Evolutionary conservation across 768 basidiomycete species (phyloP).

Genomic region (Macrolepiota fuliginosa): DNA sequence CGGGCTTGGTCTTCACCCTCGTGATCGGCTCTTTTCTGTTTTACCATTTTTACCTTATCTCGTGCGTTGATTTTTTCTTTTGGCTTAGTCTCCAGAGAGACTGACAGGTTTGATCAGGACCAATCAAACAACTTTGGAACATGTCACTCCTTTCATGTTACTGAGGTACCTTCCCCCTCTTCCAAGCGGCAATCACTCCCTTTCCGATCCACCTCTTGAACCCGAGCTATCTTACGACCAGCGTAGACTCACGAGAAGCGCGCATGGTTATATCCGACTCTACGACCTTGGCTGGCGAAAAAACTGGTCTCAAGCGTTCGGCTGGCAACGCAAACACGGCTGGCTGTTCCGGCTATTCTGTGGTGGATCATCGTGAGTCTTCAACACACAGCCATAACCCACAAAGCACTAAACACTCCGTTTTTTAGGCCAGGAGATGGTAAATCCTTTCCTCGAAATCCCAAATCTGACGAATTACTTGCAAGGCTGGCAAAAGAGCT

Average conservation of each 20-base stretch:
- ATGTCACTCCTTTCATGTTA: constrained; percentile 71
- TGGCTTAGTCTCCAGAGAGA: neutral
- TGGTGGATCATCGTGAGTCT: constrained; percentile 65
- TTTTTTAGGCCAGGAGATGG: constrained; percentile 60
- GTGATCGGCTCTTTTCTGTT: constrained; percentile 73
- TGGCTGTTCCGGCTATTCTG: constrained; percentile 53
- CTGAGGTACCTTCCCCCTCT: constrained; percentile 69
- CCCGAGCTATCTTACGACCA: constrained; percentile 67
- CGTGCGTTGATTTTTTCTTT: constrained; percentile 9
- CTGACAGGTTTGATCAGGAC: constrained; percentile 40
- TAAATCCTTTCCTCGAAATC: constrained; percentile 63
- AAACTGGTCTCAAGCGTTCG: constrained; percentile 71
- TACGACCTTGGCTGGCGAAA: constrained; percentile 75
- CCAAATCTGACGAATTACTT: constrained; percentile 63
- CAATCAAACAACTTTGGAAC: constrained; percentile 85
- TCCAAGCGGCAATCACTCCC: constrained; percentile 42
- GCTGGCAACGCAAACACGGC: constrained; percentile 49
- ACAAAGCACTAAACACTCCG: neutral
- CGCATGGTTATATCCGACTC: constrained; percentile 55
- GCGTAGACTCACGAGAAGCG: constrained; percentile 60
- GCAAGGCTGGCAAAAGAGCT: constrained; percentile 63
- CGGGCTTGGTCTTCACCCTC: constrained; percentile 56
- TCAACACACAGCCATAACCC: neutral
- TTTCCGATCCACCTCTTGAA: constrained; percentile 72
- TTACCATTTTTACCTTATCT: constrained; percentile 76